Evolutionary conservation across 1,284 basidiomycete species (phyloP).

Genomic region (Chondrostereum purpureum): DNA sequence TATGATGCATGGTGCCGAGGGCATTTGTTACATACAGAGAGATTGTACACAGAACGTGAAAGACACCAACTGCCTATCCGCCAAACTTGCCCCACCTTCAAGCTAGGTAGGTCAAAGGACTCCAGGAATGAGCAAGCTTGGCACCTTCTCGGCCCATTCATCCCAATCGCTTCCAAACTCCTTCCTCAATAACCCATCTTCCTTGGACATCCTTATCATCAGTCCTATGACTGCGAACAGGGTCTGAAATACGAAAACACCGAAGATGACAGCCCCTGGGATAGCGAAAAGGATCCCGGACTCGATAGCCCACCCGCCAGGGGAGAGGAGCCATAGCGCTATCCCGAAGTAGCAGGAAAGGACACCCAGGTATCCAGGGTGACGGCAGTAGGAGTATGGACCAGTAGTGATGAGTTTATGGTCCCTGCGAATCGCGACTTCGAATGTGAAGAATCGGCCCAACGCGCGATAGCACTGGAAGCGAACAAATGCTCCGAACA

Average conservation of each 20-base stretch:
- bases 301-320: not conserved
- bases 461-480: slow-evolving; percentile 17
- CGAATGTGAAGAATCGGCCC: slow-evolving; percentile 20
- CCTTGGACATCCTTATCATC: slow-evolving; percentile 4
- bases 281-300: not conserved
- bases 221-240: slow-evolving; percentile 5
- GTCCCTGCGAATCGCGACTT: slow-evolving; percentile 17
- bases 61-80: too few species aligned
- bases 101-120: slow-evolving; percentile 4
- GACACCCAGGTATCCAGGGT: slow-evolving; percentile 15
- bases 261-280: not conserved
- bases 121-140: slow-evolving; percentile 4
- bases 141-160: slow-evolving; percentile 9
- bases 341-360: not conserved
- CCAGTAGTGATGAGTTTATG: slow-evolving; percentile 20
- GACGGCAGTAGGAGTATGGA: slow-evolving; percentile 20
- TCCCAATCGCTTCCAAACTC: slow-evolving; percentile 8
- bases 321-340: not conserved
- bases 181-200: slow-evolving; percentile 6
- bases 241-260: not conserved
- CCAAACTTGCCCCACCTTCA: too few species aligned
- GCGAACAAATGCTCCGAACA: slow-evolving; percentile 16
- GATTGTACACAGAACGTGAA: too few species aligned
- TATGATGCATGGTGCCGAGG: too few species aligned
- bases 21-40: too few species aligned